Base-by-base conservation (phyloP, 1,284 basidiomycete genomes). In the Bjerkandera adusta region DNA sequence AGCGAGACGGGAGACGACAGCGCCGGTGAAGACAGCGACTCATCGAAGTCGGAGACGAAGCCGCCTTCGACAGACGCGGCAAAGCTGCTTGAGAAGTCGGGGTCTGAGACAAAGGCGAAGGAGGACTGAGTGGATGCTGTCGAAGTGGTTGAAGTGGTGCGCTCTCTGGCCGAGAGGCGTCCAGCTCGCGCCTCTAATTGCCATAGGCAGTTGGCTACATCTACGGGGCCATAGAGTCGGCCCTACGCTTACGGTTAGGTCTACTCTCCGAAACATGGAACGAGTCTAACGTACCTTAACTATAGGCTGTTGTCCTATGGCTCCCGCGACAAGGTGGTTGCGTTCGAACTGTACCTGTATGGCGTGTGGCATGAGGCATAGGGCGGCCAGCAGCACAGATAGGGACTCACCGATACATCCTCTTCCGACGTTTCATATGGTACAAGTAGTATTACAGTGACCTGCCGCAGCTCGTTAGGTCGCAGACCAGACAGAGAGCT, bases 41-140 rank as follows among this genome's bases (percentile, higher is more conserved):
- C 85, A 46, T 89, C 86, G 6, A 71, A 69, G 44, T 89, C 86
- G 6, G 87, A 89, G 8, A 72, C 72, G 25, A 80, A 80, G 4
- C 70, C 81, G 53, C 82, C 84, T 56, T 86, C 87, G 4, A 89
- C 70, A 16, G 87, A 89, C 5, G 83, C 85, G 2, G 84, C 83
- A 54, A 89, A 88, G 61, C 82, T 85, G 64, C 84, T 89, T 5
- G 85, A 85, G 43, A 89, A 83, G 53, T 89, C 86, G 1, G 79
- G 79, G 52, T 89, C 87, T 10, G 87, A 88, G 3, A 90, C 71
- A 45, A 87, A 73, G 2, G 87, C 86, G 55, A 82, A 89, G 0
- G 86, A 89, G 7, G 87, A 89, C 32, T 79, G 84, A 0, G 83
- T 84, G 5, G 86, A 89, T 0, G 79, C 67, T 4, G 85, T 85